Conservation (phyloP, 2,329 filamentous ascomycete species). For the Pestalotiopsis sp. region DNA sequence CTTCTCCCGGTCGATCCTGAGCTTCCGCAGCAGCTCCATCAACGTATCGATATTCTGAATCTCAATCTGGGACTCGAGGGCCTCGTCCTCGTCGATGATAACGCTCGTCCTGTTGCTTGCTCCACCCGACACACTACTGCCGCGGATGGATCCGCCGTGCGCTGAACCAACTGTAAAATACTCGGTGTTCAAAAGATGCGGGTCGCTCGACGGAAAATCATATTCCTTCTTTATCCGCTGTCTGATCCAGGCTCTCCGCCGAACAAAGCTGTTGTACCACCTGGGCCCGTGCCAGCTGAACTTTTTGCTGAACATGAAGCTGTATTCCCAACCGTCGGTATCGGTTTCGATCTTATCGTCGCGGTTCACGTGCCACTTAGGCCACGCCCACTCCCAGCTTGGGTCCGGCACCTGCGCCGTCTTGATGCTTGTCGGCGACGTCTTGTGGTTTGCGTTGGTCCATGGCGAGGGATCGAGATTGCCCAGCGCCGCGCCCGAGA, state of each 20-base stretch:
- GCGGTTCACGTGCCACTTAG: constrained; percentile 67
- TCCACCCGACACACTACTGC: constrained; percentile 33
- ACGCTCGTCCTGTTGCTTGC: constrained; percentile 30
- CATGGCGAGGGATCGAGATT: constrained; percentile 85
- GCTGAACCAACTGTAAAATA: constrained; percentile 75
- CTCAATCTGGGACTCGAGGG: constrained; percentile 55
- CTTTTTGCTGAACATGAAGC: constrained; percentile 75
- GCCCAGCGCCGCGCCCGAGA: constrained; percentile 82
- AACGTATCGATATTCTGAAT: constrained; percentile 69
- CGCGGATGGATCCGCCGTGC: constrained; percentile 42
- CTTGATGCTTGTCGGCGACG: constrained; percentile 68
- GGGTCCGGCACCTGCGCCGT: constrained; percentile 94
- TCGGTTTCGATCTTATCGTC: constrained; percentile 73
- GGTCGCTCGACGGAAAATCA: constrained; percentile 49
- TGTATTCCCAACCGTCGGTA: constrained; percentile 95
- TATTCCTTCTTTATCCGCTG: constrained; percentile 69
- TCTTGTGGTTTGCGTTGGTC: constrained; percentile 71
- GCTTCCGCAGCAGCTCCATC: constrained; percentile 66
- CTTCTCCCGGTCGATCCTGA: constrained; percentile 89
- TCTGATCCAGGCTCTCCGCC: constrained; percentile 84
- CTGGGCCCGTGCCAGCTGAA: constrained; percentile 87
- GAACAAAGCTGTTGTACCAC: constrained; percentile 96
- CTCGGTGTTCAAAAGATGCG: constrained; percentile 71
- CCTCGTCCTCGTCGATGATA: constrained; percentile 26
- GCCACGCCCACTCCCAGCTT: constrained; percentile 87